Evolutionary conservation across 2,329 filamentous ascomycete species (phyloP), one percentile per base, ranked within the genome.

Genomic region (Tricladium varicosporioides): DNA sequence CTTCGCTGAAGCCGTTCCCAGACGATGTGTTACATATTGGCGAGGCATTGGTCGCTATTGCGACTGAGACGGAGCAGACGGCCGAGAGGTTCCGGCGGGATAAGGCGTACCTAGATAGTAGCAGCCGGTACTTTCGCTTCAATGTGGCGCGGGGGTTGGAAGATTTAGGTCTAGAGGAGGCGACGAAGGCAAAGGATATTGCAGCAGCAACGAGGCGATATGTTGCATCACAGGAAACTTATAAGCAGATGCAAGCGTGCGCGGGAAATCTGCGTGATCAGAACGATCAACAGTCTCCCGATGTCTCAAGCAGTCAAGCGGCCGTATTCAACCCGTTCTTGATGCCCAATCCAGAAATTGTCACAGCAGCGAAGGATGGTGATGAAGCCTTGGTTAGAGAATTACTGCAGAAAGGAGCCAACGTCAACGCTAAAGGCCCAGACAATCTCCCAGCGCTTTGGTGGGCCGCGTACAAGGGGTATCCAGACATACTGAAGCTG

Each of bases 71-170:
- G 0, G 72, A 76, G 56, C 65, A 70, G 44, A 76, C 71, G 13
- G 74, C 72, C 8, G 63, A 74, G 51, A 62, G 60, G 47, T 76
- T 78, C 59, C 64, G 61, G 32, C 60, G 67, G 50, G 66, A 73
- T 19, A 70, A 75, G 58, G 57, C 60, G 27, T 50, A 67, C 36
- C 64, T 75, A 11, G 64, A 69, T 50, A 62, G 69, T 27, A 64
- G 69, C 31, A 63, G 69, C 8, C 69, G 69, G 19, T 73, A 77
- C 58, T 78, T 72, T 61, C 73, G 76, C 5, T 78, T 79, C 60
- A 78, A 77, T 58, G 75, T 79, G 14, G 57, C 64, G 9, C 69
- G 66, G 16, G 73, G 75, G 5, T 64, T 79, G 1, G 72, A 74
- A 52, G 65, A 73, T 16, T 69, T 78, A 49, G 71, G 70, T 2